These are phyloP conservation scores for Hyaloperonospora brassicae DNA, from an alignment of 352 stramenopile genomes.

Conservation along the genomic window DNA sequence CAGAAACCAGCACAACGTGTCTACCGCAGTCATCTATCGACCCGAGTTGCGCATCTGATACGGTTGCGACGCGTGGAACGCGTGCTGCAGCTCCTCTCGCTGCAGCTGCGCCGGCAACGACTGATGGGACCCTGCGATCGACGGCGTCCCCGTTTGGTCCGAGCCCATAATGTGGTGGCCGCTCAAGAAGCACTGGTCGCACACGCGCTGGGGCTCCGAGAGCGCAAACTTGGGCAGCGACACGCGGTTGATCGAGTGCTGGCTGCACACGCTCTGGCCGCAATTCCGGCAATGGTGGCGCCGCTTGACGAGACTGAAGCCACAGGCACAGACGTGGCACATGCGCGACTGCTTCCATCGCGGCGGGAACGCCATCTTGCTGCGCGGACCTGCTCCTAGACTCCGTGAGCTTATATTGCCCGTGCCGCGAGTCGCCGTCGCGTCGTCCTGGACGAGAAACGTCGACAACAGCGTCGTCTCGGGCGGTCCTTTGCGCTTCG, in stretches of 20 bases:
- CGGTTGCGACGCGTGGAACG: constrained; percentile 28
- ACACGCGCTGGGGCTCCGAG: constrained; percentile 63
- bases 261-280: constrained; percentile 62
- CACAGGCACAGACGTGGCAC: constrained; percentile 56
- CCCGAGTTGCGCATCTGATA: constrained; percentile 27
- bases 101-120: constrained; percentile 31
- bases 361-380: constrained; percentile 53
- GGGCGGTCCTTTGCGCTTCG: constrained; percentile 17
- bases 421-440: constrained; percentile 16
- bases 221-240: constrained; percentile 67
- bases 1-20: neutral
- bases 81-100: constrained; percentile 26
- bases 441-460: constrained; percentile 22
- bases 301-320: constrained; percentile 64
- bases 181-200: constrained; percentile 72
- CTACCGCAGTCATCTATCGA: constrained; percentile 13
- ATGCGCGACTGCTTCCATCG: constrained; percentile 68
- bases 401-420: constrained; percentile 18
- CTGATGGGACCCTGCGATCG: constrained; percentile 35
- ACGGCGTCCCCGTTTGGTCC: constrained; percentile 22
- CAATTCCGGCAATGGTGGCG: constrained; percentile 80
- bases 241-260: constrained; percentile 73
- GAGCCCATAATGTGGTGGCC: constrained; percentile 46
- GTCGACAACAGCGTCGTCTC: constrained; percentile 17
- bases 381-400: constrained; percentile 21